Conservation (phyloP, 108 stramenopile species). For the Nitzschia inconspicua region DNA sequence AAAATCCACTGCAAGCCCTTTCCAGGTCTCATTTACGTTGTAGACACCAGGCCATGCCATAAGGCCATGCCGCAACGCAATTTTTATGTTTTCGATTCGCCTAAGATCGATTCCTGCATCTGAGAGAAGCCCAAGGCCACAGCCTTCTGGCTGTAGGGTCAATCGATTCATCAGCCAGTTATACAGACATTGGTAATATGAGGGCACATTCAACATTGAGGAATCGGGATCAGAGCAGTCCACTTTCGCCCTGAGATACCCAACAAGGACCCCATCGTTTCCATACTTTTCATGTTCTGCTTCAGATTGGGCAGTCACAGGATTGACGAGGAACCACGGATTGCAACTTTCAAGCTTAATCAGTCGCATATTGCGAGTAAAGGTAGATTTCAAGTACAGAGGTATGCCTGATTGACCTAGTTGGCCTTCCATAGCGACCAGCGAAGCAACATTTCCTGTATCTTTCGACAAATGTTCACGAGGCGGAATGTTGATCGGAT, state of each 20-base stretch:
- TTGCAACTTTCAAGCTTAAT: slow-evolving; percentile 41
- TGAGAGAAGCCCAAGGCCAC: slow-evolving; percentile 47
- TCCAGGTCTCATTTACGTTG: background rate
- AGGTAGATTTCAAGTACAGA: slow-evolving; percentile 40
- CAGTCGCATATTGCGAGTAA: slow-evolving; percentile 34
- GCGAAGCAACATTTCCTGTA: background rate
- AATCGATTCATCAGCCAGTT: slow-evolving; percentile 61
- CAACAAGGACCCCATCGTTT: slow-evolving; percentile 9
- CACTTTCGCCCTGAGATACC: slow-evolving; percentile 3
- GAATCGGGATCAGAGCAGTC: background rate
- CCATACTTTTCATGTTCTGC: background rate
- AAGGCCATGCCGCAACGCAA: background rate
- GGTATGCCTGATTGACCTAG: slow-evolving; percentile 10
- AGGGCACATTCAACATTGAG: slow-evolving; percentile 16
- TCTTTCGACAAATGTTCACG: background rate
- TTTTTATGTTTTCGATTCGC: background rate
- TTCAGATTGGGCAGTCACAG: background rate
- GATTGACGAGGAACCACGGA: slow-evolving; percentile 44
- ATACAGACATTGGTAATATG: slow-evolving; percentile 64
- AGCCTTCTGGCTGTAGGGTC: slow-evolving; percentile 61
- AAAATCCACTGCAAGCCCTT: background rate
- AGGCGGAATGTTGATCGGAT: background rate
- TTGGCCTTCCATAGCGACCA: background rate
- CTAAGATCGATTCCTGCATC: slow-evolving; percentile 2
- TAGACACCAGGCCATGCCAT: background rate